These are phyloP conservation scores for Parietaria judaica DNA, from an alignment of 306 rosid species.

Conservation along the genomic window DNA sequence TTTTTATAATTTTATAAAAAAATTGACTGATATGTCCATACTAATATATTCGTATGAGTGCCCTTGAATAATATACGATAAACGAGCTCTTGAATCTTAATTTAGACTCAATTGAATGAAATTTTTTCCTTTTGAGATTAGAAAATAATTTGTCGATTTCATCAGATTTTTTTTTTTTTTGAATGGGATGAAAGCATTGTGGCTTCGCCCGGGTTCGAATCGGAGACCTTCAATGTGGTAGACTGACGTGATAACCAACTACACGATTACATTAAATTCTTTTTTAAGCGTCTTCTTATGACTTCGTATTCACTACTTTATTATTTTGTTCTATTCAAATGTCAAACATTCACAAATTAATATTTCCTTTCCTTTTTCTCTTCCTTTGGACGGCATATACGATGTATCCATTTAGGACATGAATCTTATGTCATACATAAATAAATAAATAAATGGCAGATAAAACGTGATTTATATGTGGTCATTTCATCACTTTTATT, in stretches of 20 bases:
- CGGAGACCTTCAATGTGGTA: too few species aligned
- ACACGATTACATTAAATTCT: background rate
- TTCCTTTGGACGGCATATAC: background rate
- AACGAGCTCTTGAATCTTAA: too few species aligned
- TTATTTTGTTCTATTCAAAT: background rate
- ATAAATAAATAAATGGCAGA: too few species aligned
- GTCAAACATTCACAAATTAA: constrained; percentile 11
- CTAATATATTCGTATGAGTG: too few species aligned
- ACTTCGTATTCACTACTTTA: background rate
- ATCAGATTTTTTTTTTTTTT: background rate
- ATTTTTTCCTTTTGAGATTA: too few species aligned
- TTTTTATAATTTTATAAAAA: too few species aligned
- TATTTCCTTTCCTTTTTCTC: background rate
- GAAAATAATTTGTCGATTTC: background rate
- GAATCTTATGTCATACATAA: constrained; percentile 3
- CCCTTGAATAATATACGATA: too few species aligned
- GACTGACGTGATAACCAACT: too few species aligned
- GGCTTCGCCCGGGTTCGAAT: too few species aligned
- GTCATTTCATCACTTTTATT: background rate
- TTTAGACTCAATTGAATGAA: too few species aligned
- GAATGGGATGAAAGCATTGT: too few species aligned
- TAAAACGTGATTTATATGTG: background rate
- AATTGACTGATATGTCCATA: too few species aligned
- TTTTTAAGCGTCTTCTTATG: background rate
- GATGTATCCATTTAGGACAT: background rate